Base-by-base conservation (phyloP, 345 rosid species). In the Acer campestre region DNA sequence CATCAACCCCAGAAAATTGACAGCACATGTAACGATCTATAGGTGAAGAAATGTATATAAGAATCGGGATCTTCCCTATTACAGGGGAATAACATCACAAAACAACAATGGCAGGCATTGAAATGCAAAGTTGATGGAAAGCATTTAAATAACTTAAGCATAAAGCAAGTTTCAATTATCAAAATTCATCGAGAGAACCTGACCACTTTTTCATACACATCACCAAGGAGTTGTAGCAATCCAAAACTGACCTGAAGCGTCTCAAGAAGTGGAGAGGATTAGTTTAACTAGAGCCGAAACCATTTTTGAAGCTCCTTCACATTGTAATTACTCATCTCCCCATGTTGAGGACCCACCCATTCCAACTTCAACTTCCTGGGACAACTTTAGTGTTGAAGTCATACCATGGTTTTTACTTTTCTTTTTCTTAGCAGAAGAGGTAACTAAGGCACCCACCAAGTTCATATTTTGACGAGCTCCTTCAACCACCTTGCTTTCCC, bases 261-360 rank as follows among this genome's bases (percentile, higher is more conserved):
- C 61, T 6, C 22, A 22, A 22, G 22, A 46, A 9, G 29, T 0
- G 9, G n/a, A n/a, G n/a, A n/a, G n/a, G n/a, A n/a, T n/a, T n/a
- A n/a, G n/a, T n/a, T n/a, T n/a, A 53, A 38, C 68, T 35, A 64
- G 29, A 16, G n/a, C 59, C 3, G 42, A 17, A 25, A 46, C 7
- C 53, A 61, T 25, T 80, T 68, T 65, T 17, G 59, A 14, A 27
- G 35, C 38, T 16, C 31, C 70, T 9, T 35, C 20, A 67, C 38
- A 29, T 25, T 16, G 4, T 65, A 58, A 22, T 69, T 71, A 77
- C 65, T 85, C 78, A 35, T 84, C 80, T 51, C 81, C 94, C 99
- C 97, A 93, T 22, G 91, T 81, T 6, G 98, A 92, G 16, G 84
- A 81, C 6, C 98, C 99, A 18, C 98, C 99, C 83, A 91, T 79